Evolutionary conservation across 2,329 filamentous ascomycete species (phyloP), one percentile per base, ranked within the genome.

Genomic region (Capronia coronata): DNA sequence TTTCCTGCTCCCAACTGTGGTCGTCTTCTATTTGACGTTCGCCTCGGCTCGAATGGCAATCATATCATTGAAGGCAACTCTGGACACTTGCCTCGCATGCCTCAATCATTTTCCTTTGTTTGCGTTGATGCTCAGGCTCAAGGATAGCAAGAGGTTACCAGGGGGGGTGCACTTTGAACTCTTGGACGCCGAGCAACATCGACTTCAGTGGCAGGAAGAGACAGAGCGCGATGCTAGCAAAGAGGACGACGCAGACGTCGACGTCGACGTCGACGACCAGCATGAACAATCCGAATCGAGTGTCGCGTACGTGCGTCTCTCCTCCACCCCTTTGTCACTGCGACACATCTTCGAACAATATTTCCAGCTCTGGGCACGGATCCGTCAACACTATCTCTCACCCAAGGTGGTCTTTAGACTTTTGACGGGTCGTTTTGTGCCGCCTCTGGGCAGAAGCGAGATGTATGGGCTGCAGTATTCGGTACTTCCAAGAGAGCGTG

Each of bases 91-190:
- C 61, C 77, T 98, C 59, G 94, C 93, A 37, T 96, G 87, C 68
- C 71, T 98, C 49, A 98, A 98, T 65, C 94, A 98, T 68, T 98
- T 98, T 61, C 94, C 93, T 5, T 77, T 98, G 13, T 98, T 98
- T 69, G 93, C 93, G 22, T 73, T 97, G 49, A 98, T 98, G 94
- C 75, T 98, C 52, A 80, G 91, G 61, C 76, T 96, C 60, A 98
- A 98, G 68, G 94, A 98, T 68, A 88, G 90, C 7, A 77, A 83
- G 66, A 82, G 93, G 65, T 74, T 98, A 59, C 93, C 93, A 53
- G 91, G 87, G 83, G 68, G 60, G 72, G 50, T 55, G 4, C 52
- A 61, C 43, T 66, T 46, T 25, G 19, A 49, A 8, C 14, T 49
- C 6, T 42, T 59, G 37, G 50, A 54, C 18, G 39, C 46, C 3